These are phyloP conservation scores for Danielozyma ontarioensis DNA, from an alignment of 805 yeast species.

Conservation along the genomic window DNA sequence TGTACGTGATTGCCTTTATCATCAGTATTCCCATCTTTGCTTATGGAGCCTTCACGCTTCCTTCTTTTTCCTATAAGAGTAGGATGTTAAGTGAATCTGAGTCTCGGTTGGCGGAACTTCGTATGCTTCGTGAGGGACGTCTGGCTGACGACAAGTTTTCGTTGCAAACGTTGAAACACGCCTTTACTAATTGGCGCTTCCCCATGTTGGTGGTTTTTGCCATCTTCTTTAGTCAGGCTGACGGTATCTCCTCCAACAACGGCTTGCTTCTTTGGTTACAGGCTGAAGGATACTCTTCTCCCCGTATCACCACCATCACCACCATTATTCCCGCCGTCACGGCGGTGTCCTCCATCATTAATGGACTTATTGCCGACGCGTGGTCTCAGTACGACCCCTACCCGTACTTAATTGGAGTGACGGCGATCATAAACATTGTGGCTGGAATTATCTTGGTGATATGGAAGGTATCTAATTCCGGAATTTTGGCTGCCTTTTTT, in stretches of 20 bases:
- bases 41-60: constrained; percentile 7
- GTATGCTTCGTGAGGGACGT: constrained; percentile 9
- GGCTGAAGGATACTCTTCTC: constrained; percentile 9
- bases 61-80: constrained; percentile 1
- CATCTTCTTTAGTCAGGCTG: constrained; percentile 27
- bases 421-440: constrained; percentile 6
- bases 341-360: constrained; percentile 17
- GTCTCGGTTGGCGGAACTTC: constrained; percentile 5
- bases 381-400: constrained; percentile 13
- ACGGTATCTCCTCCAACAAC: constrained; percentile 22
- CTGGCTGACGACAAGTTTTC: constrained; percentile 11
- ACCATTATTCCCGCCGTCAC: constrained; percentile 18
- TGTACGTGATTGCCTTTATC: constrained; percentile 11
- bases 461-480: constrained; percentile 6
- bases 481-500: constrained; percentile 8
- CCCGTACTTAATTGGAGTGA: constrained; percentile 16
- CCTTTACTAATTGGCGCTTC: constrained; percentile 18
- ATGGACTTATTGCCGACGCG: constrained; percentile 21
- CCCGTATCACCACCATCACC: constrained; percentile 13
- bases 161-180: constrained; percentile 4
- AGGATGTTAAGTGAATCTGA: constrained; percentile 3
- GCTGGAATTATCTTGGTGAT: constrained; percentile 7
- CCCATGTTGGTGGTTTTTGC: constrained; percentile 21
- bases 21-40: constrained; percentile 10
- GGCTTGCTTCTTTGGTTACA: constrained; percentile 18